These are phyloP conservation scores for Xylaria castorea DNA, from an alignment of 495 filamentous ascomycete genomes.

Conservation along the genomic window DNA sequence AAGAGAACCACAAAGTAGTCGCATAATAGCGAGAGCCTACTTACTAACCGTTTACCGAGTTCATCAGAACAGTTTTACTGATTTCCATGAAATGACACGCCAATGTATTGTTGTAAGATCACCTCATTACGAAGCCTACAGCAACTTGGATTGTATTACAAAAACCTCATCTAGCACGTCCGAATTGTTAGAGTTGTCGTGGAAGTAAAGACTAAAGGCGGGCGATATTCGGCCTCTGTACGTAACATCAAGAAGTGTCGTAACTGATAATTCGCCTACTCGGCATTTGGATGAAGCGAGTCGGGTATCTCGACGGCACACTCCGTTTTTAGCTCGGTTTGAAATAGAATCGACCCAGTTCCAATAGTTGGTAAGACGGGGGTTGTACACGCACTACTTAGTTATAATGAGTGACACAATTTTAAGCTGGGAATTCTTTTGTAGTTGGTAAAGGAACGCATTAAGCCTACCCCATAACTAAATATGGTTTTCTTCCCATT, in stretches of 20 bases:
- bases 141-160: neutral
- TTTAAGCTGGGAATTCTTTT: neutral
- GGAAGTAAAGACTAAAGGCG: neutral
- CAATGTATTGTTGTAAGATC: neutral
- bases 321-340: neutral
- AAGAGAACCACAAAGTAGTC: neutral
- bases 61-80: neutral
- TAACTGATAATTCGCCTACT: neutral
- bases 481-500: neutral
- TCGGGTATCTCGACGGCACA: neutral
- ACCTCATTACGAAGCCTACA: neutral
- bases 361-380: neutral
- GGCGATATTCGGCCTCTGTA: neutral
- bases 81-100: too few relatives aligned
- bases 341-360: neutral
- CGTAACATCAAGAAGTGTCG: neutral
- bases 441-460: neutral
- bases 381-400: neutral
- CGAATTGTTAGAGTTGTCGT: neutral
- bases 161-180: neutral
- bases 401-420: constrained; percentile 8
- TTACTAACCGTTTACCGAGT: neutral
- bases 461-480: neutral
- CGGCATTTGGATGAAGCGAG: neutral
- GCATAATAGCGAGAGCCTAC: neutral